These are phyloP conservation scores for Hylodesmum podocarpum DNA, from an alignment of 306 rosid genomes.

Conservation along the genomic window DNA sequence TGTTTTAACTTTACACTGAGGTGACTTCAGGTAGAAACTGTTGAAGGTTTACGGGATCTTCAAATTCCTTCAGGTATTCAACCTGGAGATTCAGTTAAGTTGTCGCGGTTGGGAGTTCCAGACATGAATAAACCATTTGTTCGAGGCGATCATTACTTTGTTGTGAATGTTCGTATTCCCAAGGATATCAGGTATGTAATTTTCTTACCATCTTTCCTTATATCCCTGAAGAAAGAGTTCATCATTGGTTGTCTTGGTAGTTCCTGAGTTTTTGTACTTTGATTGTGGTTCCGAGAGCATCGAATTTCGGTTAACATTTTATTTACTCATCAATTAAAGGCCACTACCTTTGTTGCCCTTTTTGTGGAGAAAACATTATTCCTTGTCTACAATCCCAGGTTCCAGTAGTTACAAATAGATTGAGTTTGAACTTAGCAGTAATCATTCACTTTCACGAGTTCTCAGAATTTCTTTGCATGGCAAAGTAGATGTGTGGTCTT, in stretches of 20 bases:
- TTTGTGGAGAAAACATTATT: neutral
- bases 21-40: constrained; percentile 80
- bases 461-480: no score
- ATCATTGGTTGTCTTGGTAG: neutral
- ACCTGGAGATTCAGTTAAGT: constrained; percentile 78
- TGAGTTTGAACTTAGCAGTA: neutral
- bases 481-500: neutral
- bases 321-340: neutral
- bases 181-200: constrained; percentile 66
- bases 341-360: neutral
- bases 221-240: neutral
- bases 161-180: constrained; percentile 77
- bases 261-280: neutral
- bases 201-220: constrained; percentile 4
- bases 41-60: constrained; percentile 77
- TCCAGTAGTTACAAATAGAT: neutral
- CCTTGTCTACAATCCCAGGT: neutral
- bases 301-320: constrained; percentile 8
- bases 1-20: constrained; percentile 21
- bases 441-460: constrained; percentile 4
- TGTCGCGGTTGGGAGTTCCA: constrained; percentile 74
- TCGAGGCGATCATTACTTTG: constrained; percentile 88
- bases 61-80: constrained; percentile 85
- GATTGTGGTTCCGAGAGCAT: neutral
- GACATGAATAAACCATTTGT: constrained; percentile 72